phyloP scores from a whole-genome alignment of 371 early-diverging fungal species.

The Capillidium heterosporum region DNA sequence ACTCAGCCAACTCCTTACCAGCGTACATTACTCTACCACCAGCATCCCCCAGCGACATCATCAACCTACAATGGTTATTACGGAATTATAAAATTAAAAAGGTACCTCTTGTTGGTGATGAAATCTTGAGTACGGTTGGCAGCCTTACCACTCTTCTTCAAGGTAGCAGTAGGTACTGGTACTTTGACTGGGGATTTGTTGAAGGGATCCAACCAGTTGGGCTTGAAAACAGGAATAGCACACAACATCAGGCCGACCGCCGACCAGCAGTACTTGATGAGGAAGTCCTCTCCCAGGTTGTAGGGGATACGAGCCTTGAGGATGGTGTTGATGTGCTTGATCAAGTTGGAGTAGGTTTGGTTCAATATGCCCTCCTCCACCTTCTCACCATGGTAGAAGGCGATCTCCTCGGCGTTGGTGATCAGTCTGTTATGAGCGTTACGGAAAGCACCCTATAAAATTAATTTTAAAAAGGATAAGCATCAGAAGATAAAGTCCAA shows the following conservation, averaged over 20 bases:
- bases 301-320: slow-evolving; percentile 62
- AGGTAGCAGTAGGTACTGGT: slow-evolving; percentile 11
- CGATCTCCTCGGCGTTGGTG: slow-evolving; percentile 80
- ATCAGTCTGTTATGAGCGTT: slow-evolving; percentile 66
- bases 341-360: slow-evolving; percentile 37
- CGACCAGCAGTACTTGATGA: slow-evolving; percentile 66
- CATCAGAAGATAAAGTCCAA: not conserved
- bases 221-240: slow-evolving; percentile 67
- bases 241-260: slow-evolving; percentile 50
- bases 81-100: not conserved
- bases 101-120: slow-evolving; percentile 70
- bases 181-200: not conserved
- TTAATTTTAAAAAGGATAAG: not conserved
- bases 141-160: slow-evolving; percentile 20
- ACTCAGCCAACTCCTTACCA: slow-evolving; percentile 67
- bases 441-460: slow-evolving; percentile 56
- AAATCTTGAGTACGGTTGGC: slow-evolving; percentile 65
- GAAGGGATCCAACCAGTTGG: slow-evolving; percentile 18
- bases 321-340: slow-evolving; percentile 63
- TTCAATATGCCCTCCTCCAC: slow-evolving; percentile 58
- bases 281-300: slow-evolving; percentile 79
- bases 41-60: slow-evolving; percentile 74
- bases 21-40: slow-evolving; percentile 84
- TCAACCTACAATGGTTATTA: slow-evolving; percentile 17
- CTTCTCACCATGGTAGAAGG: slow-evolving; percentile 58